These are phyloP conservation scores for Trebouxia gelatinosa DNA, from an alignment of 163 green algal species.

Conservation along the genomic window DNA sequence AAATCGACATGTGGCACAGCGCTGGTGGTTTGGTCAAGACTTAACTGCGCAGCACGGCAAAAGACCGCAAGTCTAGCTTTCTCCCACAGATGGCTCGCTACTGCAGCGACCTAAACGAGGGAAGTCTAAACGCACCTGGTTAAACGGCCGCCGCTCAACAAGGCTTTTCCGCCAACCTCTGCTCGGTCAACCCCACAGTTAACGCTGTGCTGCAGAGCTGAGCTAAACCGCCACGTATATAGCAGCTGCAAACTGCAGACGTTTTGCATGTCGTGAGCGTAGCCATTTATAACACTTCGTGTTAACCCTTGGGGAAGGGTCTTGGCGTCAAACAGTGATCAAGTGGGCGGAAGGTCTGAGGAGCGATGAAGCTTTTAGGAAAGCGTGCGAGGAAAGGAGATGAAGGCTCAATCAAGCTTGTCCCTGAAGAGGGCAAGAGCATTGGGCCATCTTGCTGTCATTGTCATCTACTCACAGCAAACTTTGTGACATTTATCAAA, in stretches of 20 bases:
- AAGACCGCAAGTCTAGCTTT: too few relatives aligned
- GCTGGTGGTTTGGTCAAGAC: background rate
- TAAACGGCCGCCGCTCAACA: background rate
- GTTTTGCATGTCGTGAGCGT: background rate
- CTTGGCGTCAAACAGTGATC: background rate
- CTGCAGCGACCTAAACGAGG: background rate
- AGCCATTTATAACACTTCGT: background rate
- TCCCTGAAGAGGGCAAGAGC: conserved; percentile 72
- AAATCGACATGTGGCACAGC: background rate
- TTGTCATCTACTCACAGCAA: too few relatives aligned
- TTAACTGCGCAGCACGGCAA: background rate
- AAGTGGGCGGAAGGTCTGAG: background rate
- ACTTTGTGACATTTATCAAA: too few relatives aligned
- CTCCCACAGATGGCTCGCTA: background rate
- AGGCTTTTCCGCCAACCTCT: too few relatives aligned
- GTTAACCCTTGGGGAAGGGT: background rate
- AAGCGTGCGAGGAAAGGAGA: conserved; percentile 54
- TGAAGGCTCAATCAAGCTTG: conserved; percentile 70
- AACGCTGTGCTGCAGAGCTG: too few relatives aligned
- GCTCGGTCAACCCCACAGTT: too few relatives aligned
- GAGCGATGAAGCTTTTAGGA: conserved; percentile 69
- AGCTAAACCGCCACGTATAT: too few relatives aligned
- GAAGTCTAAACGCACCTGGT: background rate
- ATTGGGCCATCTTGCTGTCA: too few relatives aligned
- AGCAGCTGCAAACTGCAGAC: too few relatives aligned